Conservation (phyloP, 1,284 basidiomycete species). For the Polyporus tsugae region DNA sequence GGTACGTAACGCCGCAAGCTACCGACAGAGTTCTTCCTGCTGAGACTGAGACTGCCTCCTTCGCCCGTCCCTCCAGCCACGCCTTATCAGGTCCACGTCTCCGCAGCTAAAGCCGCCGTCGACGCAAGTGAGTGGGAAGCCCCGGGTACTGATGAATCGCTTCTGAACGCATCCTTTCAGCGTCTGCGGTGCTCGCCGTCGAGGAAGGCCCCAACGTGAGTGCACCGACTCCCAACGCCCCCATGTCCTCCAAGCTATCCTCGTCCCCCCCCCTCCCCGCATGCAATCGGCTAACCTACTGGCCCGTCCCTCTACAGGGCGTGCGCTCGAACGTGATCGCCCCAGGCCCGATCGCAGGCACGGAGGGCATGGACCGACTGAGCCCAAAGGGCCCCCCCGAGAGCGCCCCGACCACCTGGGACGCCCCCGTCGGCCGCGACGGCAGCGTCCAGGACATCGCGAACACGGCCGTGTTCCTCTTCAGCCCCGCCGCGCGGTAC, state of each 20-base stretch:
- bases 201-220: constrained; percentile 87
- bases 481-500: constrained; percentile 87
- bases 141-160: not conserved
- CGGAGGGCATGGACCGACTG: constrained; percentile 75
- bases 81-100: constrained; percentile 94
- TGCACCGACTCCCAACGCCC: constrained; percentile 4
- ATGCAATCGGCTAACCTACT: not conserved
- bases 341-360: constrained; percentile 86
- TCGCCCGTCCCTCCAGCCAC: constrained; percentile 58
- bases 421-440: constrained; percentile 70
- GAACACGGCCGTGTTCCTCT: constrained; percentile 85
- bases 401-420: constrained; percentile 2
- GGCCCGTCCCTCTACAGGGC: constrained; percentile 52
- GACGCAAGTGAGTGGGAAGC: constrained; percentile 65
- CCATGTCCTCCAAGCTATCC: not conserved
- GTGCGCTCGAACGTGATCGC: constrained; percentile 93
- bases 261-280: not conserved
- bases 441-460: constrained; percentile 82
- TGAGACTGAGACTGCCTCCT: constrained; percentile 5
- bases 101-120: constrained; percentile 94
- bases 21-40: constrained; percentile 7
- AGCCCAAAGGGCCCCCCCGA: not conserved
- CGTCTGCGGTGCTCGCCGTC: constrained; percentile 79
- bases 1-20: constrained; percentile 52
- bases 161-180: constrained; percentile 29